Conservation (phyloP, 1,284 basidiomycete species). For the Tremellales sp. region DNA sequence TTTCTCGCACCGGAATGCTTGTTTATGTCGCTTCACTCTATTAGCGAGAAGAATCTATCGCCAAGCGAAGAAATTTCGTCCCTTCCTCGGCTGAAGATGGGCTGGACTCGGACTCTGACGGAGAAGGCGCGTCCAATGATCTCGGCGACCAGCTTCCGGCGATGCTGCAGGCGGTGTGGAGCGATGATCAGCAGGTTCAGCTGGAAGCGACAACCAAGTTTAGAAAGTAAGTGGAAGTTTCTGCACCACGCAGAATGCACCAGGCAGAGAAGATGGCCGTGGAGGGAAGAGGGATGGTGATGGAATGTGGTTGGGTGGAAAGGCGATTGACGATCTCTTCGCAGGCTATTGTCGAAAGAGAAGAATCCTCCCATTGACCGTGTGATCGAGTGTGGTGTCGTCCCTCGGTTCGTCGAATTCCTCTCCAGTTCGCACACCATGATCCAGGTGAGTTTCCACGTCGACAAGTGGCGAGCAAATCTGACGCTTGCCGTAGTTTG, state of each 20-base stretch:
- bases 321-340: too few relatives aligned
- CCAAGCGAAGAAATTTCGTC: conserved; percentile 89
- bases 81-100: conserved; percentile 57
- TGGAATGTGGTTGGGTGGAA: too few relatives aligned
- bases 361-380: conserved; percentile 99
- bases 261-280: neutral
- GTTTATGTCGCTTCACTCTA: neutral
- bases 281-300: neutral
- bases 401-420: conserved; percentile 96
- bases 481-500: conserved; percentile 62
- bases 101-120: conserved; percentile 79
- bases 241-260: neutral
- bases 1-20: too few relatives aligned
- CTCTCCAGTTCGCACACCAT: conserved; percentile 82
- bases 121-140: conserved; percentile 51
- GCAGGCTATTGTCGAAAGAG: conserved; percentile 86
- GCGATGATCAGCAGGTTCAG: conserved; percentile 84
- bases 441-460: conserved; percentile 69
- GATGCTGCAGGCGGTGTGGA: conserved; percentile 92
- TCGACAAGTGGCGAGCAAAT: neutral
- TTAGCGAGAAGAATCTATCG: conserved; percentile 86
- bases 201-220: conserved; percentile 93
- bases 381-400: conserved; percentile 96
- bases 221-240: conserved; percentile 62
- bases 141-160: conserved; percentile 55